Evolutionary conservation across 768 basidiomycete species (phyloP).

Genomic region (Lactarius pseudohatsudake): DNA sequence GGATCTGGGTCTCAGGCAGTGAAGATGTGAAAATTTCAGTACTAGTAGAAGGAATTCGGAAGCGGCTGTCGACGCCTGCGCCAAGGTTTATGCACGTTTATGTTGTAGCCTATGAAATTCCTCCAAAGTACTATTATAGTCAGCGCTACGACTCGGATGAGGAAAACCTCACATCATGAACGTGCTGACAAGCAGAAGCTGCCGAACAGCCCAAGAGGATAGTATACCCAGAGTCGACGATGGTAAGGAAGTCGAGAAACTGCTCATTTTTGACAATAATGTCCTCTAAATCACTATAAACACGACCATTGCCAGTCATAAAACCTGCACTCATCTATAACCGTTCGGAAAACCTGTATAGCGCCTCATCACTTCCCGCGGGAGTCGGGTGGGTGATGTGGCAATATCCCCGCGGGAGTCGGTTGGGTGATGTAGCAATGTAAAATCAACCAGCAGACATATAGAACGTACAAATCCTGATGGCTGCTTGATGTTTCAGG

Average conservation of each 20-base stretch:
- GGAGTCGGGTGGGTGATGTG: background rate
- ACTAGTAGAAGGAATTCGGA: background rate
- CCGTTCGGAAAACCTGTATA: background rate
- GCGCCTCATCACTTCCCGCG: background rate
- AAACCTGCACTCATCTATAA: background rate
- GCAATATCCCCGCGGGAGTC: background rate
- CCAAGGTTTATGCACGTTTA: background rate
- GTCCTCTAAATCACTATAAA: background rate
- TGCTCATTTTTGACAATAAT: background rate
- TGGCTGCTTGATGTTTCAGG: background rate
- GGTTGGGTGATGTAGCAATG: background rate
- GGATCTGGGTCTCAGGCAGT: too few relatives aligned
- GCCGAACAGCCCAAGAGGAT: background rate
- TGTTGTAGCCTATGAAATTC: too few relatives aligned
- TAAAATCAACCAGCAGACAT: background rate
- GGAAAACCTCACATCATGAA: too few relatives aligned
- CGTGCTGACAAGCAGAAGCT: background rate
- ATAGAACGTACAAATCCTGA: background rate
- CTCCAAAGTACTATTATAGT: too few relatives aligned
- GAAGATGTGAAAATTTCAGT: background rate
- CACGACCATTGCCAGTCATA: background rate
- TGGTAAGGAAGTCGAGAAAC: background rate
- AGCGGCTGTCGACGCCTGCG: background rate
- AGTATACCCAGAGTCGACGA: background rate
- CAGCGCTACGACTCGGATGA: too few relatives aligned